Conservation (phyloP, 345 rosid species). For the Isatis tinctoria region DNA sequence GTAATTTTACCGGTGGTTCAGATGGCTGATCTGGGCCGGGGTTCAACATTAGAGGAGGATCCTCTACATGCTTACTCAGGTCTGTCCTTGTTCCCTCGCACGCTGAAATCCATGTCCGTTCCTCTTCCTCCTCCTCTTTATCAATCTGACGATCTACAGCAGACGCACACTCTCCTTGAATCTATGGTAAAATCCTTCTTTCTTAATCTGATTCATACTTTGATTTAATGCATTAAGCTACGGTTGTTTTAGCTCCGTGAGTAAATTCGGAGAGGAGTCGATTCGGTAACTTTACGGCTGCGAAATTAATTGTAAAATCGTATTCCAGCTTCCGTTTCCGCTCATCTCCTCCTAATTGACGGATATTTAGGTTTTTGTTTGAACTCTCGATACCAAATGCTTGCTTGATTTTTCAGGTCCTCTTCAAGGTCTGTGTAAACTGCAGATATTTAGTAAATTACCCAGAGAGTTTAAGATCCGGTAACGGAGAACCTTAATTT, state of each 20-base stretch:
- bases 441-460: background rate
- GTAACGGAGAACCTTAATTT: background rate
- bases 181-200: slow-evolving; percentile 43
- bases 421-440: background rate
- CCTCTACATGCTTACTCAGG: slow-evolving; percentile 51
- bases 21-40: slow-evolving; percentile 13
- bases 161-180: slow-evolving; percentile 50
- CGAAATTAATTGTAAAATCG: background rate
- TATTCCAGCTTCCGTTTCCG: background rate
- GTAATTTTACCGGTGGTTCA: background rate
- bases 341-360: background rate
- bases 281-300: background rate
- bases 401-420: background rate
- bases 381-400: background rate
- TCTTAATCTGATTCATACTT: background rate
- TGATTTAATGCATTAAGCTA: slow-evolving; percentile 7
- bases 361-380: background rate
- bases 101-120: slow-evolving; percentile 42
- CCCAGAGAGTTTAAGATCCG: background rate
- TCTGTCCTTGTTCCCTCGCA: slow-evolving; percentile 60
- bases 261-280: background rate
- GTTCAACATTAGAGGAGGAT: slow-evolving; percentile 33
- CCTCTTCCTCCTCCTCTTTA: slow-evolving; percentile 31
- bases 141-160: slow-evolving; percentile 42
- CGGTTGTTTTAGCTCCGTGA: background rate